phyloP scores from a whole-genome alignment of 2,329 filamentous ascomycete species.

The Penicillium freii region DNA sequence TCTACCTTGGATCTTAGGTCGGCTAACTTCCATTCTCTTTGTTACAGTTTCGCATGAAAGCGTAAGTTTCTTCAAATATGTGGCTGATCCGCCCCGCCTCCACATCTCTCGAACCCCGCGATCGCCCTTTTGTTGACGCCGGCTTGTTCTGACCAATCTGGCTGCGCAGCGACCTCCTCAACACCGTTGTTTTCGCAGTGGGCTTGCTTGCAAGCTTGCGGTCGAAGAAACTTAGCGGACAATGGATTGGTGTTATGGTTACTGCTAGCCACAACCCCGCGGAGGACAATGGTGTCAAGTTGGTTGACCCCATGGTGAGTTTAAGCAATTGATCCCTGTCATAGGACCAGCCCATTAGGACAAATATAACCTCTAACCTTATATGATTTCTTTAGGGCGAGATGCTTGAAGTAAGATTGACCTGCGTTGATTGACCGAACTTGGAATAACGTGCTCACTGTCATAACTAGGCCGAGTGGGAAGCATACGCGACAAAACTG shows the following conservation, averaged over 20 bases:
- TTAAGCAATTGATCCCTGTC: conserved; percentile 8
- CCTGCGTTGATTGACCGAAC: neutral
- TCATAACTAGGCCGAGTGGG: conserved; percentile 69
- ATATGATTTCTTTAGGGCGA: conserved; percentile 60
- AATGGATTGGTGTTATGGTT: conserved; percentile 95
- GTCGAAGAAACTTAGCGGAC: conserved; percentile 82
- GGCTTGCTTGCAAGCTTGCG: conserved; percentile 84
- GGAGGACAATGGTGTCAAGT: conserved; percentile 87
- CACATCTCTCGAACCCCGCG: conserved; percentile 29
- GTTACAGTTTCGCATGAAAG: conserved; percentile 65
- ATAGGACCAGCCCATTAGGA: neutral
- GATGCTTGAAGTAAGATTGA: conserved; percentile 75
- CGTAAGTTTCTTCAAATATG: conserved; percentile 48
- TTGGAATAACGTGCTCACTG: conserved; percentile 19
- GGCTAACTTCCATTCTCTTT: conserved; percentile 19
- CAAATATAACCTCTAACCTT: conserved; percentile 19
- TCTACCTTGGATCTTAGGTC: neutral
- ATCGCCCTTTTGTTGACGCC: conserved; percentile 32
- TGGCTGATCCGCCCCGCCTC: conserved; percentile 30
- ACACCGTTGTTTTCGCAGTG: conserved; percentile 89
- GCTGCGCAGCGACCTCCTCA: conserved; percentile 67
- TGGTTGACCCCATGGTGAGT: conserved; percentile 83
- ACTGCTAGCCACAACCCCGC: conserved; percentile 92
- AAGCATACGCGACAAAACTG: conserved; percentile 79
- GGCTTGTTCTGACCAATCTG: conserved; percentile 30